phyloP scores from a whole-genome alignment of 1,284 basidiomycete genomes.

The Microbotryum scabiosae region DNA sequence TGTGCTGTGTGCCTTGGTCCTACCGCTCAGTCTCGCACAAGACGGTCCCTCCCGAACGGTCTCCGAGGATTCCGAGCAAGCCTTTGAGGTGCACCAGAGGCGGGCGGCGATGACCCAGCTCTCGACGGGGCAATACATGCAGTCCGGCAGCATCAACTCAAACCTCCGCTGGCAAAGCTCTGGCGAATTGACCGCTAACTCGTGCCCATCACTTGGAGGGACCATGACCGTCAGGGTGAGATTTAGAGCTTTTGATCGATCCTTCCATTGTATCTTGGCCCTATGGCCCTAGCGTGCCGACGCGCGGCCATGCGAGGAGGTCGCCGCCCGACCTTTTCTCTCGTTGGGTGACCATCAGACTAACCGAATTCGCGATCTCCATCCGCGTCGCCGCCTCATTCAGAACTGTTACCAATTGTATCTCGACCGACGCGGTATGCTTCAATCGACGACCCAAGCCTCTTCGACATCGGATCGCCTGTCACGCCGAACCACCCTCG shows the following conservation, averaged over 20 bases:
- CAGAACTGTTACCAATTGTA: background rate
- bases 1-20: too few relatives aligned
- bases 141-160: conserved; percentile 12
- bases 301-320: background rate
- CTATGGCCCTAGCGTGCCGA: too few relatives aligned
- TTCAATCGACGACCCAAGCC: background rate
- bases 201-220: background rate
- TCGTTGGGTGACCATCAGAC: background rate
- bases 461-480: background rate
- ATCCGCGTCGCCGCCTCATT: background rate
- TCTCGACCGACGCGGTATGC: background rate
- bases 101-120: too few relatives aligned
- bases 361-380: background rate
- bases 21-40: too few relatives aligned
- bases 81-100: too few relatives aligned
- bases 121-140: too few relatives aligned
- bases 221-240: too few relatives aligned
- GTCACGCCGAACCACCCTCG: background rate
- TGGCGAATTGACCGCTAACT: conserved; percentile 6
- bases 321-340: background rate
- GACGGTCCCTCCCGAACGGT: too few relatives aligned
- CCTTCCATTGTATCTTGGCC: too few relatives aligned
- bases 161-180: conserved; percentile 26
- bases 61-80: too few relatives aligned
- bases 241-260: background rate